phyloP scores from a whole-genome alignment of 1,284 basidiomycete species.

The Erythrobasidium hasegawianum region DNA sequence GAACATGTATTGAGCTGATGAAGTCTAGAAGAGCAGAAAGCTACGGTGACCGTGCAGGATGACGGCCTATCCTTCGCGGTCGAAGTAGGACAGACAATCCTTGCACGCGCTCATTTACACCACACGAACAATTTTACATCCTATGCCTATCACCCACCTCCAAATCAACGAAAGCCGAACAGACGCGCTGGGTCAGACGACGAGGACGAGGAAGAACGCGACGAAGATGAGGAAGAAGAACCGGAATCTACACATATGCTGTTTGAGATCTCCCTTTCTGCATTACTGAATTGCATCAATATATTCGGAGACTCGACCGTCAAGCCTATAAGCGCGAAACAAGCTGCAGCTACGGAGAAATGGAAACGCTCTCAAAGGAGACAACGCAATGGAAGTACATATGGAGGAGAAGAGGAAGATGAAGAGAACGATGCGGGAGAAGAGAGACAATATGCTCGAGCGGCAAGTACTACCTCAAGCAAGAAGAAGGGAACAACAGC shows the following conservation, averaged over 20 bases:
- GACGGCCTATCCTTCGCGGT: constrained; percentile 77
- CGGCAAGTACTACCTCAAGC: constrained; percentile 52
- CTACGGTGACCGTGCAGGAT: constrained; percentile 66
- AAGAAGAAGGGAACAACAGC: constrained; percentile 65
- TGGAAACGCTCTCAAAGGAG: constrained; percentile 46
- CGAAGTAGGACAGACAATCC: constrained; percentile 64
- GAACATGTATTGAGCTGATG: too few species aligned
- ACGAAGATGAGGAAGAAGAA: constrained; percentile 38
- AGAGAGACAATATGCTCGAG: constrained; percentile 14
- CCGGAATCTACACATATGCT: constrained; percentile 50
- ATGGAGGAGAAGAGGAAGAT: constrained; percentile 24
- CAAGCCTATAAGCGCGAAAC: constrained; percentile 30
- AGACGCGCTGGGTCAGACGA: constrained; percentile 22
- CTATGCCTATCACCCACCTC: constrained; percentile 72
- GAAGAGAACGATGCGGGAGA: constrained; percentile 21
- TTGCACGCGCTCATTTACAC: background rate
- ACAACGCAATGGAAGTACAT: constrained; percentile 28
- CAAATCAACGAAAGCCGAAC: constrained; percentile 54
- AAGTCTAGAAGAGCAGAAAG: constrained; percentile 66
- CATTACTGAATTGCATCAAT: constrained; percentile 81
- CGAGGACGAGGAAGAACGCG: constrained; percentile 48
- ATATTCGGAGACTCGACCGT: constrained; percentile 74
- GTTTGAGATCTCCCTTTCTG: constrained; percentile 77
- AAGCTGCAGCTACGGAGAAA: constrained; percentile 44
- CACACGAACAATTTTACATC: constrained; percentile 53